phyloP scores from a whole-genome alignment of 1,139 yeast species.

The Petasospora fabianii region DNA sequence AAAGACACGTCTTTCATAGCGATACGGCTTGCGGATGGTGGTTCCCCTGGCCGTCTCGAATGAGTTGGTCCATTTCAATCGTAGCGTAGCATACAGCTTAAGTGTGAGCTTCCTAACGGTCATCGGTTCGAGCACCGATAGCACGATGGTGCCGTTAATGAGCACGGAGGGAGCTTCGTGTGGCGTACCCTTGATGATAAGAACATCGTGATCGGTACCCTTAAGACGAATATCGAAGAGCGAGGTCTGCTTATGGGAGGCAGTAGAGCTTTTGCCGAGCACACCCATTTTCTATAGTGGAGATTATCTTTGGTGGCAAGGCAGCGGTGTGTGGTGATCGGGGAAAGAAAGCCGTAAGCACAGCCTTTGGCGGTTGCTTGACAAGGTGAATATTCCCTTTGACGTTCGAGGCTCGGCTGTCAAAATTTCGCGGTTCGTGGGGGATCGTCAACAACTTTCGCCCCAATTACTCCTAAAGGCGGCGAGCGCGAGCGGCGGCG shows the following conservation, averaged over 20 bases:
- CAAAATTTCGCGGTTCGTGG: conserved; percentile 1
- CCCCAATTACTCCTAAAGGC: too few relatives aligned
- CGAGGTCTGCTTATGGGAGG: conserved; percentile 33
- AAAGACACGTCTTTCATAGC: conserved; percentile 62
- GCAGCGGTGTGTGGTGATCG: too few relatives aligned
- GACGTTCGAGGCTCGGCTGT: not conserved
- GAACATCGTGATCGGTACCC: conserved; percentile 72
- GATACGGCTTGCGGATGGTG: conserved; percentile 45
- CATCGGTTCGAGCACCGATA: conserved; percentile 75
- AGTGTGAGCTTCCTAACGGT: conserved; percentile 60
- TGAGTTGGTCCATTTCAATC: conserved; percentile 54
- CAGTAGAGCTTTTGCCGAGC: conserved; percentile 15
- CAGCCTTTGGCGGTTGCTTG: too few relatives aligned
- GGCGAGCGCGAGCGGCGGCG: too few relatives aligned
- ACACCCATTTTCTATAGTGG: conserved; percentile 29
- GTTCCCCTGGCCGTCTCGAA: conserved; percentile 44
- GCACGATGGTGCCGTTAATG: conserved; percentile 71
- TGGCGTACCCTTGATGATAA: conserved; percentile 74
- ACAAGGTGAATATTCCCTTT: not conserved
- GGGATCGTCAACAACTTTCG: too few relatives aligned
- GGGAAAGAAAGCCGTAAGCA: too few relatives aligned
- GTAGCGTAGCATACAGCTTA: conserved; percentile 60
- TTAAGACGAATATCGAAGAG: conserved; percentile 60
- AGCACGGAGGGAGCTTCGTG: conserved; percentile 76
- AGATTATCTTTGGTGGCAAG: too few relatives aligned